Evolutionary conservation across 495 filamentous ascomycete species (phyloP), one percentile per base, ranked within the genome.

Genomic region (Opeltia flavorubescens): DNA sequence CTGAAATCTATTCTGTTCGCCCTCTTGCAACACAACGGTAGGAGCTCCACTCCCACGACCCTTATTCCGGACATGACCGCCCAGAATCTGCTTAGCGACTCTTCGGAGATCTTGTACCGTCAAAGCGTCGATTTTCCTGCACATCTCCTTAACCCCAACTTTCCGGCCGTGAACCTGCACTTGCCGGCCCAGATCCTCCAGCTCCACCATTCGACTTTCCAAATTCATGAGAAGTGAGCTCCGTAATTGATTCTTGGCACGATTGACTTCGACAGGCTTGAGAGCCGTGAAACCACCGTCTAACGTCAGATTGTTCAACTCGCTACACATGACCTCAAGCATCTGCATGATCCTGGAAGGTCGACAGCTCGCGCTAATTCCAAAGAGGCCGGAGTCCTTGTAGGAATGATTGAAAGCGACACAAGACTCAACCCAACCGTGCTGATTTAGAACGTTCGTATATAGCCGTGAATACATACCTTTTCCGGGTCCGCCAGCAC

Each of bases 401-500:
- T 96, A 98, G 43, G 83, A 83, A 65, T 98, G 87, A 66, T 96
- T 96, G 74, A 96, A 95, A 25, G 89, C 80, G 33, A 94, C 75
- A 61, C 89, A 95, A 50, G 77, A 86, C 63, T 98, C 91, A 9
- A 98, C 84, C 88, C 88, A 96, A 42, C 82, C 86, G 66, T 94
- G 76, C 62, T 95, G 91, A 69, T 98, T 98, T 40, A 98, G 77
- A 8, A 95, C 89, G 62, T 95, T 93, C 48, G 87, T 96, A 69
- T 94, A 98, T 25, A 96, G 76, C 5, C 93, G 83, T 15, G 84
- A 89, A 68, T 95, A 96, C 91, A 98, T 96, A 50, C 91, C 91
- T 68, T 99, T 99, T 40, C 91, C 91, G 17, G 91, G 91, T 2
- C 91, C 91, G 52, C 91, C 91, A 33, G 91, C 91, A n/a, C 82